These are phyloP conservation scores for Millerago galiae DNA, from an alignment of 805 yeast genomes.

Conservation along the genomic window DNA sequence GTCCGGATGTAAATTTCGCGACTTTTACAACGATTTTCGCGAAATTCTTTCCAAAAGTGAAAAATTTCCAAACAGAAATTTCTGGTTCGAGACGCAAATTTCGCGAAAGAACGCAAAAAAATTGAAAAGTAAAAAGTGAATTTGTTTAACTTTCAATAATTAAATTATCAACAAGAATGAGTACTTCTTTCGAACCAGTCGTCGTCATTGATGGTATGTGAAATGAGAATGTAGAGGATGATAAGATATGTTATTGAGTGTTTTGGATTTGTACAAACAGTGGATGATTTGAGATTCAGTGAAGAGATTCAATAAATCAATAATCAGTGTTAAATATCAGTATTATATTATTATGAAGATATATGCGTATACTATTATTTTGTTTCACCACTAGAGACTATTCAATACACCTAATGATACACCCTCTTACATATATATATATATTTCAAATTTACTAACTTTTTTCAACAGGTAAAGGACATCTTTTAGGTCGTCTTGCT, in stretches of 20 bases:
- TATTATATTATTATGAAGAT: no score
- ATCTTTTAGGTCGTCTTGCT: constrained; percentile 99
- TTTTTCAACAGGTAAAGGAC: constrained; percentile 74
- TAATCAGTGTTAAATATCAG: no score
- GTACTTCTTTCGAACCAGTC: constrained; percentile 80
- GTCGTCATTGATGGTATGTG: constrained; percentile 93
- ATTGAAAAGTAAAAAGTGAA: no score
- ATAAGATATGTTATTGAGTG: not conserved
- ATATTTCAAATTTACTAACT: constrained; percentile 14
- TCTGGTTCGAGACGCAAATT: constrained; percentile 1
- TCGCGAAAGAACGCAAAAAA: not conserved
- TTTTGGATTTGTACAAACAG: not conserved
- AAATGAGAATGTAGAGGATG: not conserved
- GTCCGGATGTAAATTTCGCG: not conserved
- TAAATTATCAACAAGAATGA: constrained; percentile 26
- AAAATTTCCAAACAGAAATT: not conserved
- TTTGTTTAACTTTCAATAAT: not conserved
- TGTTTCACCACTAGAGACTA: no score
- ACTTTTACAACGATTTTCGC: not conserved
- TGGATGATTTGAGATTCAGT: no score
- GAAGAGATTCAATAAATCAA: no score
- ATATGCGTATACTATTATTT: no score
- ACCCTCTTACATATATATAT: no score
- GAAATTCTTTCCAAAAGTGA: no score
- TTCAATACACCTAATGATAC: no score